phyloP scores from a whole-genome alignment of 768 basidiomycete genomes.

The Serendipita sp. region DNA sequence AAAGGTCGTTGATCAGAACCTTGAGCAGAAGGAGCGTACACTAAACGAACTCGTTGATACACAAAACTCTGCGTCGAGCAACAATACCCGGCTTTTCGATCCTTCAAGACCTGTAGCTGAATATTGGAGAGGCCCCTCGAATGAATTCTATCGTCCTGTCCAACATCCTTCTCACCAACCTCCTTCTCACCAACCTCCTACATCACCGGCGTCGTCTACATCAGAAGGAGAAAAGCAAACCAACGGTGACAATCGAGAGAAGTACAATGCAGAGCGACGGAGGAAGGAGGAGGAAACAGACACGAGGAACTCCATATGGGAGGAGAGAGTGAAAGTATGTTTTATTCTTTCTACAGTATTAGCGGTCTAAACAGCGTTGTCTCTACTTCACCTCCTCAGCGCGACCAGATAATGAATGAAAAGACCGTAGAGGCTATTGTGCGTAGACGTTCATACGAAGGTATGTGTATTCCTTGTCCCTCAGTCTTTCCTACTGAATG shows the following conservation, averaged over 20 bases:
- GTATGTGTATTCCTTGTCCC: slow-evolving; percentile 24
- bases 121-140: slow-evolving; percentile 2
- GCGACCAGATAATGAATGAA: slow-evolving; percentile 62
- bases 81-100: background rate
- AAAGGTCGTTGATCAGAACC: slow-evolving; percentile 46
- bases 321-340: slow-evolving; percentile 56
- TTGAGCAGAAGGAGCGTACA: slow-evolving; percentile 36
- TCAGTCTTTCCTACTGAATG: slow-evolving; percentile 10
- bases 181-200: background rate
- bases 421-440: slow-evolving; percentile 56
- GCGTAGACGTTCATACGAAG: slow-evolving; percentile 51
- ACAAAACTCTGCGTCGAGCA: background rate
- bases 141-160: slow-evolving; percentile 1
- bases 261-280: slow-evolving; percentile 6
- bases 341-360: background rate
- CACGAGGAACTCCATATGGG: slow-evolving; percentile 40
- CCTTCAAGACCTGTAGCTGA: background rate
- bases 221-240: background rate
- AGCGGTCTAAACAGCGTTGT: background rate
- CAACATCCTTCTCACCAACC: background rate
- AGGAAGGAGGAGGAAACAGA: slow-evolving; percentile 22
- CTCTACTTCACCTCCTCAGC: slow-evolving; percentile 24
- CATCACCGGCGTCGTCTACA: background rate
- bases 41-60: slow-evolving; percentile 27
- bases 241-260: background rate